Evolutionary conservation across 371 early-diverging fungal genomes (phyloP), one percentile per base, ranked within the genome.

Genomic region (Nosema muscidifuracis): DNA sequence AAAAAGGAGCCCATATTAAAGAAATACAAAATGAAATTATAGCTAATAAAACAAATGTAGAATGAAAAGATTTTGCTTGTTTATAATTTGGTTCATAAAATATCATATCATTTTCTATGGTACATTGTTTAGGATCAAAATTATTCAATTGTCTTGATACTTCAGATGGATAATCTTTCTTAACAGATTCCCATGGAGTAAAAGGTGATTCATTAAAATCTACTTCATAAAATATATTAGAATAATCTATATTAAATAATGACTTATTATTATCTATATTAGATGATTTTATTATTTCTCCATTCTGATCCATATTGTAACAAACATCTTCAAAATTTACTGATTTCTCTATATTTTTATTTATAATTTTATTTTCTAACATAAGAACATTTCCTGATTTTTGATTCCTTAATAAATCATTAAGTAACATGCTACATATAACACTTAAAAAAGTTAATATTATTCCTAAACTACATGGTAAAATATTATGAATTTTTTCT

Each of bases 1-100:
- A 78, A 63, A 82, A 82, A 3, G 80, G 78, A 10, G 82, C 74
- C 70, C 78, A 74, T 7, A 77, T 61, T 34, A 71, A 34, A 0
- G 79, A 73, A 34, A 82, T 67, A 15, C 76, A 22, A 63, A 82
- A 66, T 0, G 71, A 64, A 20, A 78, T 74, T 0, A 34, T 15
- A 34, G 77, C 60, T 40, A 80, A 42, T 36, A 77, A 26, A 38
- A 51, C 63, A 26, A 80, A 75, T 33, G 77, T 28, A 26, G 73
- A 57, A 65, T 76, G 75, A 42, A 47, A 58, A 0, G 57, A 22
- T 6, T 60, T 55, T 28, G 72, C 60, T 30, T 56, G 47, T 42
- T 58, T 36, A 13, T 50, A 10, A 26, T 28, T 31, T 16, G 56
- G 58, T 43, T 74, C 69, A 15, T 67, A 58, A 60, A 65, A 71